Percentiles rank a stretch among this genome's conserved stretches.
phyloP scores from a whole-genome alignment of 176 grass and related monocot species.

The Zea mays region Zm-B73-REFERENCE-NAM-5.0 NC_050103.1:165901501-165902000 shows the following conservation, averaged over 20 bases:
- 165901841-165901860: background rate
- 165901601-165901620: constrained; percentile 20
- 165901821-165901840: background rate
- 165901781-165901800: constrained; percentile 2
- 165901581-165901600: constrained; percentile 95
- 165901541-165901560: constrained; percentile 94
- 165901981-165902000: background rate
- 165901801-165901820: background rate
- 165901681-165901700: background rate
- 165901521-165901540: constrained; percentile 86
- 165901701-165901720: background rate
- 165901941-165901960: background rate
- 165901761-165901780: background rate
- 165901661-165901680: background rate
- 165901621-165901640: constrained; percentile 22
- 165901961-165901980: background rate
- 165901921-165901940: background rate
- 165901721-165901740: background rate
- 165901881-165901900: background rate
- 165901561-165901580: constrained; percentile 86
- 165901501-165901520: constrained; percentile 96
- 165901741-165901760: background rate
- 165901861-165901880: background rate
- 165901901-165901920: background rate
- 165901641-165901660: constrained; percentile 14